Evolutionary conservation across 192 early-diverging fungal genomes (phyloP).

Genomic region (Backusella tarrabulga): DNA sequence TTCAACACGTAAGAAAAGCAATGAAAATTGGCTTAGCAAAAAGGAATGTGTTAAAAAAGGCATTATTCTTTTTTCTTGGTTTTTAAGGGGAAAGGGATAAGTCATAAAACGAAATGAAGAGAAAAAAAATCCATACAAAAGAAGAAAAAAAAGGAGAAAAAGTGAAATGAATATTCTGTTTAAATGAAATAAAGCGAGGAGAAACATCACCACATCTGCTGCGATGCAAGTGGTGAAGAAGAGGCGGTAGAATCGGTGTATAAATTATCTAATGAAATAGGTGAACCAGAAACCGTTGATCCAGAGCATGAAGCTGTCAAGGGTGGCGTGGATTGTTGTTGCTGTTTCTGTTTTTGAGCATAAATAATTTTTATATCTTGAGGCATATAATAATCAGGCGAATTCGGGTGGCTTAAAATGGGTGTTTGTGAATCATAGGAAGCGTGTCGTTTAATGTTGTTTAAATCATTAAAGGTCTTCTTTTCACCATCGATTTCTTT

Average conservation of each 20-base stretch:
- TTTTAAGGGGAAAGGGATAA: neutral
- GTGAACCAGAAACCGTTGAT: conserved; percentile 18
- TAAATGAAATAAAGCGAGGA: neutral
- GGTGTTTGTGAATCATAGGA: conserved; percentile 12
- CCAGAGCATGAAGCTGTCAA: conserved; percentile 13
- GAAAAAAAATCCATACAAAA: conserved; percentile 6
- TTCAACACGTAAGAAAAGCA: neutral
- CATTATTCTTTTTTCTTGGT: neutral
- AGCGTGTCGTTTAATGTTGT: neutral
- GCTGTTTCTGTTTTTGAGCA: neutral
- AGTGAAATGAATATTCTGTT: neutral
- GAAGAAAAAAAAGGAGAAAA: neutral
- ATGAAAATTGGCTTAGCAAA: neutral
- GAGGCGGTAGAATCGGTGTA: neutral
- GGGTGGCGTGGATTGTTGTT: conserved; percentile 2
- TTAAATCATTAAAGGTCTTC: neutral
- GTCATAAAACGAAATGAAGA: neutral
- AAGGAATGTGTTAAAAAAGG: neutral
- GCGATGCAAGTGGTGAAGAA: conserved; percentile 1
- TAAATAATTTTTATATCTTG: conserved; percentile 9
- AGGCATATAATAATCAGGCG: conserved; percentile 11
- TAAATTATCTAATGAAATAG: conserved; percentile 13
- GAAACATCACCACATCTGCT: neutral
- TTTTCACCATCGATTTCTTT: neutral
- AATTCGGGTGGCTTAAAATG: neutral